Base-by-base conservation (phyloP, 2,329 filamentous ascomycete species). In the Tolypocladium tundrense region DNA sequence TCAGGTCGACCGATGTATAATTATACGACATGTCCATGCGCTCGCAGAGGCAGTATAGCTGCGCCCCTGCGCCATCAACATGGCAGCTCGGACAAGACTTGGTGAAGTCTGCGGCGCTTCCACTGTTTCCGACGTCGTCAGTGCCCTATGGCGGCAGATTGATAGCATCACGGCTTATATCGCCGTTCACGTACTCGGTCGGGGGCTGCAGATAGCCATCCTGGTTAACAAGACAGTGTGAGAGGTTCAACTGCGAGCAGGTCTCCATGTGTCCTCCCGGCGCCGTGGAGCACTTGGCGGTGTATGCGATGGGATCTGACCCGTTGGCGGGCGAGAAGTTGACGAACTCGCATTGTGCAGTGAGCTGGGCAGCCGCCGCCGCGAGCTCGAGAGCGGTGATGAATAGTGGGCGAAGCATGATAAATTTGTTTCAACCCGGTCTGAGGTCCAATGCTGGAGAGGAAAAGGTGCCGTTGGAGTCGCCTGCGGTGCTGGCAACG, bases 51-150 rank as follows among this genome's bases (percentile, higher is more conserved):
- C 58, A 59, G 39, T 37, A 54, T 39, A 59, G 19, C 35, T 9
- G 43, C 43, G n/a, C 9, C 16, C 58, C 58, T 2, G 27, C 19
- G 13, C 4, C 27, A 11, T 59, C 55, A n/a, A 59, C 55, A n/a
- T 57, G 55, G 19, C 58, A 59, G 37, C 55, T 57, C 11, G 51
- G 55, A 27, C 58, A 59, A 2, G 58, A 37, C 24, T 45, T 33
- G 16, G 53, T 57, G 43, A 59, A 59, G 51, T 33, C 37, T 10
- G 24, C 35, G 1, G 35, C 4, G 21, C 31, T 51, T 9, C 48
- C 48, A n/a, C 35, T 35, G 35, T 35, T 19, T 4, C 33, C 40
- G 41, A 21, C 13, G 19, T 56, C 21, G 42, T 45, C 6, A 51
- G 48, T 33, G 4, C 27, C 27, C 27, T 31, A 9, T 35, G 27